Evolutionary conservation across 768 basidiomycete species (phyloP), one percentile per base, ranked within the genome.

Genomic region (Termitomyces sp.): DNA sequence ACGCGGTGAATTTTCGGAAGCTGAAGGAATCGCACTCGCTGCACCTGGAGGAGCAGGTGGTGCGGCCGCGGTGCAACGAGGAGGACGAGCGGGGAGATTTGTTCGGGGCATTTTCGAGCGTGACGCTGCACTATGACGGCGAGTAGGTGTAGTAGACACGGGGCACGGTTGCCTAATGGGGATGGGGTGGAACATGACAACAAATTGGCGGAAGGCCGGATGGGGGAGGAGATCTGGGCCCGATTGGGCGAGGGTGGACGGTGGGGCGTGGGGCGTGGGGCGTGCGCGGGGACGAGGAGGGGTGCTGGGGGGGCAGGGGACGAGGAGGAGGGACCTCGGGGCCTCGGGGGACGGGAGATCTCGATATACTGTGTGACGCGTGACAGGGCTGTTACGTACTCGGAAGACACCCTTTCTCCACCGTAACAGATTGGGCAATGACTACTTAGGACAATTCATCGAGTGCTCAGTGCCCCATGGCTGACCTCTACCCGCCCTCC

Each of bases 21-120:
- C 73, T 97, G 69, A 88, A 92, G 64, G 96, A 98, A 73, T 94
- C 92, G 42, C 84, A 86, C 58, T 94, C 92, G 60, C 80, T 98
- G 66, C 93, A 97, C 71, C 81, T 96, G 64, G 94, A 94, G 72
- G 82, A 85, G 51, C 81, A 85, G 68, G 71, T 75, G 59, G 68
- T 68, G 51, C n/a, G n/a, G n/a, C 5, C 5, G 28, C 73, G 76
- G 26, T n/a, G n/a, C n/a, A n/a, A n/a, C n/a, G 45, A 56, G 62
- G 72, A 58, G 60, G 70, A 70, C 56, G 70, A 74, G 45, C 80
- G 80, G 56, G 75, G 74, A 60, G 92, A 94, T 72, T 72, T 92
- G 64, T 96, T 96, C 74, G 87, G 84, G 52, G 88, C 82, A 47
- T 97, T 97, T 74, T 89, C 86, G 67, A 93, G 90, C 71, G 91